phyloP scores from a whole-genome alignment of 768 basidiomycete genomes.

The Obba rivulosa region DNA sequence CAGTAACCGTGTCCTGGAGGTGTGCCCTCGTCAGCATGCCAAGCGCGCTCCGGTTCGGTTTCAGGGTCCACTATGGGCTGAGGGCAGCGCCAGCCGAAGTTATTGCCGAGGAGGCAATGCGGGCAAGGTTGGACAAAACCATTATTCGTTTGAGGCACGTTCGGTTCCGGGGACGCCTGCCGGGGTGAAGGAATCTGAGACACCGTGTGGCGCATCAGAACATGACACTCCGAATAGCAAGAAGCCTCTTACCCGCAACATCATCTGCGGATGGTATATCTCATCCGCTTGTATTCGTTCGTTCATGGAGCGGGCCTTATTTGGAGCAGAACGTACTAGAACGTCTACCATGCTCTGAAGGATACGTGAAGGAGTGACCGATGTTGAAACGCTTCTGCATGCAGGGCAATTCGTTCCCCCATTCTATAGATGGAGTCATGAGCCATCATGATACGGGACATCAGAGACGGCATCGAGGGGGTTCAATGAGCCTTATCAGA shows the following conservation, averaged over 20 bases:
- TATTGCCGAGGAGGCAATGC: conserved; percentile 65
- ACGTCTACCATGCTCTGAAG: conserved; percentile 70
- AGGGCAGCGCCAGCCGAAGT: conserved; percentile 78
- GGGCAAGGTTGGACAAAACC: conserved; percentile 78
- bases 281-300: conserved; percentile 83
- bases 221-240: conserved; percentile 4
- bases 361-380: conserved; percentile 67
- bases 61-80: conserved; percentile 71
- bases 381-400: conserved; percentile 65
- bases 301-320: conserved; percentile 57
- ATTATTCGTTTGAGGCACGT: conserved; percentile 52
- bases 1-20: conserved; percentile 80
- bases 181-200: conserved; percentile 68
- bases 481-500: background rate
- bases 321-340: conserved; percentile 65
- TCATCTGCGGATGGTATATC: conserved; percentile 57
- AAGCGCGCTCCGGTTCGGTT: conserved; percentile 63
- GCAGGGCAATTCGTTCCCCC: conserved; percentile 82
- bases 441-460: conserved; percentile 8
- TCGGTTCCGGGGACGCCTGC: conserved; percentile 73
- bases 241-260: conserved; percentile 51
- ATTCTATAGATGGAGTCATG: conserved; percentile 44
- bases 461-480: background rate
- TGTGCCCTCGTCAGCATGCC: conserved; percentile 70
- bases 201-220: background rate